These are phyloP conservation scores for Cladosporium cucumerinum DNA, from an alignment of 2,329 filamentous ascomycete species.

Conservation along the genomic window DNA sequence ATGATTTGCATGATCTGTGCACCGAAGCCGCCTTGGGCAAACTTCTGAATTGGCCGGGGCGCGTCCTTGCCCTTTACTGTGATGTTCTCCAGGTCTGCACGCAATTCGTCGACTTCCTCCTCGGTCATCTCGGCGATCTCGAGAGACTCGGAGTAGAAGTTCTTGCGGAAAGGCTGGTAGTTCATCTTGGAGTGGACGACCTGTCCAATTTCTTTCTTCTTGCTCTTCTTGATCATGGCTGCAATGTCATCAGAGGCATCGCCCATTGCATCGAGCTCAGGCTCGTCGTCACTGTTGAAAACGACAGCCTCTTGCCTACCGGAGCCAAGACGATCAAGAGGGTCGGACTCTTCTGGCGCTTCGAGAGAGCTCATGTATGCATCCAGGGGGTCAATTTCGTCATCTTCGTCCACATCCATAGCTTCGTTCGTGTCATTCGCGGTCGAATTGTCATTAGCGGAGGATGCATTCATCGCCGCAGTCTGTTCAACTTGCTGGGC, in stretches of 20 bases:
- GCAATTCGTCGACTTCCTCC: constrained; percentile 75
- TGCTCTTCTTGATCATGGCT: constrained; percentile 64
- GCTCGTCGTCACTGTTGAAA: constrained; percentile 79
- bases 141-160: constrained; percentile 88
- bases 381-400: constrained; percentile 83
- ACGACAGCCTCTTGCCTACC: constrained; percentile 69
- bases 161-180: constrained; percentile 82
- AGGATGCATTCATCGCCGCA: neutral
- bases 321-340: constrained; percentile 39
- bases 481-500: constrained; percentile 50
- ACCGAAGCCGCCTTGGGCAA: constrained; percentile 90
- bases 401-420: constrained; percentile 54
- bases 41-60: constrained; percentile 91
- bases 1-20: constrained; percentile 85
- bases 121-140: constrained; percentile 81
- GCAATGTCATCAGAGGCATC: constrained; percentile 63
- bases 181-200: constrained; percentile 85
- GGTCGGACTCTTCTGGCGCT: constrained; percentile 41
- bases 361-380: constrained; percentile 85
- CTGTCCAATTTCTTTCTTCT: constrained; percentile 92
- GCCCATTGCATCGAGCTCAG: constrained; percentile 60
- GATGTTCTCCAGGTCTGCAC: constrained; percentile 89
- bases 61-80: constrained; percentile 86
- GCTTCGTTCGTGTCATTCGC: constrained; percentile 16
- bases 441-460: neutral